phyloP scores from a whole-genome alignment of 2,329 filamentous ascomycete species.

The Cytospora chrysosperma region DNA sequence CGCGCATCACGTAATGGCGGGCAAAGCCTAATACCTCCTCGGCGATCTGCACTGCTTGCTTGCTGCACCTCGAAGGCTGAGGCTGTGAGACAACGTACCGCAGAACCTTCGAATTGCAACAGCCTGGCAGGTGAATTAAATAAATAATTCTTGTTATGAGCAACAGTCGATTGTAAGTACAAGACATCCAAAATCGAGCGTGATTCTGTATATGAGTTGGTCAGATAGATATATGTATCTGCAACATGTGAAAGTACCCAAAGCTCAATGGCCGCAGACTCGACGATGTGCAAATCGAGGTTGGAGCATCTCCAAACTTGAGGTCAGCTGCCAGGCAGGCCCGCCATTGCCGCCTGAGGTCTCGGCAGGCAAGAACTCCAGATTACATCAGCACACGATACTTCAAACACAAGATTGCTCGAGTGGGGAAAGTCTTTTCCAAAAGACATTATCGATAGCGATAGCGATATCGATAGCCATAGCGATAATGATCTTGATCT shows the following conservation, averaged over 20 bases:
- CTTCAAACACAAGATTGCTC: not conserved
- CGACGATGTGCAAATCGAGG: slow-evolving; percentile 6
- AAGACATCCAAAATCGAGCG: no score
- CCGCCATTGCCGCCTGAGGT: not conserved
- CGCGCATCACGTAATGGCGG: slow-evolving; percentile 11
- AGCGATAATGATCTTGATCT: not conserved
- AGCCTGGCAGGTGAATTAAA: not conserved
- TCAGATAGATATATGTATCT: not conserved
- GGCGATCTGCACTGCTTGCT: not conserved
- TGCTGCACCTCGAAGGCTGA: not conserved
- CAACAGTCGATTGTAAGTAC: not conserved
- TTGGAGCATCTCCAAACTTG: slow-evolving; percentile 3
- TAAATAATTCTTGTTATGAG: not conserved
- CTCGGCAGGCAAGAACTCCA: not conserved
- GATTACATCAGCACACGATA: not conserved
- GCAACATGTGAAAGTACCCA: not conserved
- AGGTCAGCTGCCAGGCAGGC: not conserved
- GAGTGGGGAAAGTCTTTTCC: not conserved
- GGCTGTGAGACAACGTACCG: slow-evolving; percentile 3
- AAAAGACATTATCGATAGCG: not conserved
- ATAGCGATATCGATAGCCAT: no score
- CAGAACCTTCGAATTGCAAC: not conserved
- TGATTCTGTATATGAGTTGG: not conserved
- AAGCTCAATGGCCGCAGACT: slow-evolving; percentile 14
- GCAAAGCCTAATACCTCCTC: not conserved